phyloP scores from a whole-genome alignment of 768 basidiomycete genomes.

The Tricholoma sp. region DNA sequence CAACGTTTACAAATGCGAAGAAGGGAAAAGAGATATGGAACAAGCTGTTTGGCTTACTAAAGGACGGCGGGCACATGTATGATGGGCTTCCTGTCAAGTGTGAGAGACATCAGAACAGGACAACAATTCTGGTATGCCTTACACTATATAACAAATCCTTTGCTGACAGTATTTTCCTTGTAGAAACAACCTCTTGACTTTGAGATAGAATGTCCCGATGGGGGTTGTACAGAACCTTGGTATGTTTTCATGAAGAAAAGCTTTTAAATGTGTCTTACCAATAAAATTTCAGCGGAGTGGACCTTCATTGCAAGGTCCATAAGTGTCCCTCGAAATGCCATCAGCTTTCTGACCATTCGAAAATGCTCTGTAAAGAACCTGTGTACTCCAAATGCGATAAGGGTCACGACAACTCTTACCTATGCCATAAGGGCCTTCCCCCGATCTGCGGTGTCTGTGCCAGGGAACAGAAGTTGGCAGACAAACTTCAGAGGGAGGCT shows the following conservation, averaged over 20 bases:
- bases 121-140: not conserved
- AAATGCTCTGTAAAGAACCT: slow-evolving; percentile 40
- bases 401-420: slow-evolving; percentile 37
- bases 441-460: slow-evolving; percentile 42
- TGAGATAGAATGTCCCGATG: slow-evolving; percentile 48
- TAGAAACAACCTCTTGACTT: slow-evolving; percentile 38
- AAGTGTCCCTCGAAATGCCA: slow-evolving; percentile 60
- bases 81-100: slow-evolving; percentile 58
- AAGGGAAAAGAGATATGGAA: slow-evolving; percentile 51
- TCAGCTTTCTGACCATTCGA: slow-evolving; percentile 48
- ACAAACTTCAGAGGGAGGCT: slow-evolving; percentile 8
- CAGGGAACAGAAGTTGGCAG: slow-evolving; percentile 33
- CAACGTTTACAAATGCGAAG: slow-evolving; percentile 49
- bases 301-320: slow-evolving; percentile 48
- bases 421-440: slow-evolving; percentile 36
- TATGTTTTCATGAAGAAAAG: slow-evolving; percentile 17
- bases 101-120: slow-evolving; percentile 44
- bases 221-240: slow-evolving; percentile 61
- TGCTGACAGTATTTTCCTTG: slow-evolving; percentile 24
- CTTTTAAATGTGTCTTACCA: not conserved
- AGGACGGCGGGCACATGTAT: slow-evolving; percentile 40
- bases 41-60: slow-evolving; percentile 41
- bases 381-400: slow-evolving; percentile 35
- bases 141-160: not conserved
- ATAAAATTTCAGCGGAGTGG: slow-evolving; percentile 33